Evolutionary conservation across 495 filamentous ascomycete species (phyloP).

Genomic region (Penicillium chermesinum): DNA sequence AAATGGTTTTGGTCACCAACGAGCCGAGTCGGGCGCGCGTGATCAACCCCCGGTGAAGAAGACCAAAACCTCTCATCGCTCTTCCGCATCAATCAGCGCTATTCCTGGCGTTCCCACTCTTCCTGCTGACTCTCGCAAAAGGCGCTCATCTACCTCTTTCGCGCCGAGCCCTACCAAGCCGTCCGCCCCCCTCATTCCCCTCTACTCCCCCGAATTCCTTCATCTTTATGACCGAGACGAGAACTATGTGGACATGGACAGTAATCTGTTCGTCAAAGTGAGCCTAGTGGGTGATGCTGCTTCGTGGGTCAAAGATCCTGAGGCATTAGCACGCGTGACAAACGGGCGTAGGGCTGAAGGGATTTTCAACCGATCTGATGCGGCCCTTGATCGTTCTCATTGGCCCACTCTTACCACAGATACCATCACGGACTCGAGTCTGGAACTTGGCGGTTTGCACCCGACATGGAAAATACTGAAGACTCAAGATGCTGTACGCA

Average conservation of each 20-base stretch:
- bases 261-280: conserved; percentile 60
- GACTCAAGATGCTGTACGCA: conserved; percentile 55
- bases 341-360: conserved; percentile 41
- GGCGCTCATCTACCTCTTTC: conserved; percentile 39
- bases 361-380: conserved; percentile 48
- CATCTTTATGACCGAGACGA: conserved; percentile 60
- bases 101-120: conserved; percentile 36
- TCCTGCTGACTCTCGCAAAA: conserved; percentile 48
- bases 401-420: conserved; percentile 46
- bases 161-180: conserved; percentile 52
- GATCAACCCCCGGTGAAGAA: conserved; percentile 66
- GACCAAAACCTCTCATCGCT: conserved; percentile 67
- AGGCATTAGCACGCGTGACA: conserved; percentile 37
- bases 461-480: conserved; percentile 68
- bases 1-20: conserved; percentile 34
- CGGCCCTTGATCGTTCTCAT: conserved; percentile 49
- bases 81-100: conserved; percentile 65
- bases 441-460: conserved; percentile 42
- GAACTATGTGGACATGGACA: conserved; percentile 46
- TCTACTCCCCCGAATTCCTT: conserved; percentile 67
- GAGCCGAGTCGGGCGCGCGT: conserved; percentile 46
- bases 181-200: conserved; percentile 39
- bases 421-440: conserved; percentile 36
- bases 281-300: conserved; percentile 61
- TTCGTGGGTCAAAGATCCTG: conserved; percentile 65